These are phyloP conservation scores for Erigeron philadelphicus DNA, from an alignment of 140 eudicot species.

Conservation along the genomic window DNA sequence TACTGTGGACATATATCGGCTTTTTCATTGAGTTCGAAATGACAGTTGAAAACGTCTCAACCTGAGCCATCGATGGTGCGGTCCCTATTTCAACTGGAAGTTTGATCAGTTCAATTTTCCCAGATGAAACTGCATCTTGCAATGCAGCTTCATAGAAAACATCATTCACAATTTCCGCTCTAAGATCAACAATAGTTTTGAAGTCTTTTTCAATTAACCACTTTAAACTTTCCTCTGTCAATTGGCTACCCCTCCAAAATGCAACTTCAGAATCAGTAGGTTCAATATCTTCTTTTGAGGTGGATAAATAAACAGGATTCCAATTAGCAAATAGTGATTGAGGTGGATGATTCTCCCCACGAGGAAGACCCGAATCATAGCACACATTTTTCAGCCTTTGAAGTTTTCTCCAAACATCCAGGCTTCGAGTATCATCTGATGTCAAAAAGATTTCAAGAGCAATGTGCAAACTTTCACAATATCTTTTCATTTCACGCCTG, in stretches of 20 bases:
- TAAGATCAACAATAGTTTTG: constrained; percentile 75
- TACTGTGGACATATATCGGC: constrained; percentile 83
- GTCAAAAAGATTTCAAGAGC: constrained; percentile 76
- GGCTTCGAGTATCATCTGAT: constrained; percentile 62
- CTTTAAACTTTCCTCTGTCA: constrained; percentile 79
- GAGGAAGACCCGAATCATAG: constrained; percentile 85
- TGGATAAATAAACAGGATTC: constrained; percentile 71
- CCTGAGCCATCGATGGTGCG: constrained; percentile 75
- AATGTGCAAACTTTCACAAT: constrained; percentile 90
- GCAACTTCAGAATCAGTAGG: constrained; percentile 50
- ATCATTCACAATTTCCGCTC: constrained; percentile 90
- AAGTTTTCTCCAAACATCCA: constrained; percentile 79
- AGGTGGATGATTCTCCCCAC: constrained; percentile 64
- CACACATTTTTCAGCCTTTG: constrained; percentile 75
- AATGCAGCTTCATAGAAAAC: constrained; percentile 52
- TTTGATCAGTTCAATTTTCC: constrained; percentile 63
- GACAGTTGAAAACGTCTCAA: constrained; percentile 59
- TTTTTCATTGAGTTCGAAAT: constrained; percentile 52
- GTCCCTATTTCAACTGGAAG: constrained; percentile 85
- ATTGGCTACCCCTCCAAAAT: constrained; percentile 90
- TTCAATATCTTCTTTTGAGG: constrained; percentile 53
- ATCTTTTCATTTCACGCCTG: constrained; percentile 84
- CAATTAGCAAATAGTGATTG: constrained; percentile 80
- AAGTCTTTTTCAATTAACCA: constrained; percentile 86
- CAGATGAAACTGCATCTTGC: constrained; percentile 51